These are phyloP conservation scores for Boletus semigastroideus DNA, from an alignment of 1,284 basidiomycete genomes.

Conservation along the genomic window DNA sequence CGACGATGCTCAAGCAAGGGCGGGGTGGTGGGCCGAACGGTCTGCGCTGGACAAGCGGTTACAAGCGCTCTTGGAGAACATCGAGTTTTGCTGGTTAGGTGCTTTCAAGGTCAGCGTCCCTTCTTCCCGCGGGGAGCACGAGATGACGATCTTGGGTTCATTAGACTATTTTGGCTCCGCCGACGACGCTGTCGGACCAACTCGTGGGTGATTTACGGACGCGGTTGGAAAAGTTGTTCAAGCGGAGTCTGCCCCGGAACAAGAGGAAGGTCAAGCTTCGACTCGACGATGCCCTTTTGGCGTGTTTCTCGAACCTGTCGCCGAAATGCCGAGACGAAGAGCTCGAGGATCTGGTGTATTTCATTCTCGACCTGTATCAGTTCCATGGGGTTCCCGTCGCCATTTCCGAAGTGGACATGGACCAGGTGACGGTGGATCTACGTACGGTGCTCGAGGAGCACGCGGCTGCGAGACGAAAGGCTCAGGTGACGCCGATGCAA, in stretches of 20 bases:
- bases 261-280: conserved; percentile 29
- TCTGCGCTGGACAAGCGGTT: conserved; percentile 76
- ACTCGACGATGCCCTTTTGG: conserved; percentile 74
- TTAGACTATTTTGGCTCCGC: conserved; percentile 69
- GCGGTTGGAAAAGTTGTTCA: conserved; percentile 76
- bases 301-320: conserved; percentile 83
- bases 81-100: conserved; percentile 97
- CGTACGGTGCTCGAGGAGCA: conserved; percentile 72
- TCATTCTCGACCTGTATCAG: conserved; percentile 91
- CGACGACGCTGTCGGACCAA: conserved; percentile 44
- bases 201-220: conserved; percentile 55
- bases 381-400: conserved; percentile 89
- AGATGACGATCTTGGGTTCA: too few species aligned
- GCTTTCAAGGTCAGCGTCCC: conserved; percentile 80
- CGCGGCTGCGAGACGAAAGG: conserved; percentile 40
- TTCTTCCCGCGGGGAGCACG: too few species aligned
- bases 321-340: conserved; percentile 89
- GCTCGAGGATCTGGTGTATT: conserved; percentile 92
- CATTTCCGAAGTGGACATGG: conserved; percentile 90
- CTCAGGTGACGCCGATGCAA: conserved; percentile 28
- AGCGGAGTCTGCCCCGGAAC: conserved; percentile 53
- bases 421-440: conserved; percentile 79
- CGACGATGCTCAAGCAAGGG: conserved; percentile 61
- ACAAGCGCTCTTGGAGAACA: conserved; percentile 73
- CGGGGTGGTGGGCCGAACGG: conserved; percentile 86